Evolutionary conservation across 805 yeast genomes (phyloP).

Genomic region (Spathaspora arborariae): DNA sequence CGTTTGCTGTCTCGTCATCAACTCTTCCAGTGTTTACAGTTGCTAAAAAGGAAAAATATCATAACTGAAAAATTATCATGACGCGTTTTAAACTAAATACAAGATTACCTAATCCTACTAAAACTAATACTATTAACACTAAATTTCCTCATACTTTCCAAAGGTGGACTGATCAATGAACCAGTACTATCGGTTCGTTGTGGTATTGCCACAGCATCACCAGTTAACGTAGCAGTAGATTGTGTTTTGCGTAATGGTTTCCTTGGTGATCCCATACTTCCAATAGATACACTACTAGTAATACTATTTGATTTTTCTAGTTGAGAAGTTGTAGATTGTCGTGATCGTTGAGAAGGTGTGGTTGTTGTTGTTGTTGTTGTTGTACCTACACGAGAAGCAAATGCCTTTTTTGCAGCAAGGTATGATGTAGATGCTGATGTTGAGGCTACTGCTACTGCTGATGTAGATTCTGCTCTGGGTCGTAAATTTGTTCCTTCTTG

Average conservation of each 20-base stretch:
- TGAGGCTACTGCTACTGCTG: conserved; percentile 27
- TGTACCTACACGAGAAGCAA: conserved; percentile 14
- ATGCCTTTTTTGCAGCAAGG: conserved; percentile 25
- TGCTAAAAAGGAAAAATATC: not conserved
- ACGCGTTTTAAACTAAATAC: not conserved
- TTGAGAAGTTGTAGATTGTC: not conserved
- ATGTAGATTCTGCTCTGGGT: conserved; percentile 16
- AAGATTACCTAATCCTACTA: conserved; percentile 17
- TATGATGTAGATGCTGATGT: conserved; percentile 21
- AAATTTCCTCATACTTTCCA: conserved; percentile 8
- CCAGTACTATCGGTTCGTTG: conserved; percentile 3
- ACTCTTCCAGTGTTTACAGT: not conserved
- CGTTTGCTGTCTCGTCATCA: conserved; percentile 1
- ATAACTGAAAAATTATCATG: not conserved
- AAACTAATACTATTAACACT: conserved; percentile 21
- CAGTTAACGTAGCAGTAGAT: not conserved
- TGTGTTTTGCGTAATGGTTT: not conserved
- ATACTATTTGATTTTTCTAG: not conserved
- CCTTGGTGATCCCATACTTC: no score
- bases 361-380: not conserved
- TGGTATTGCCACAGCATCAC: not conserved
- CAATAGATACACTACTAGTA: conserved; percentile 3
- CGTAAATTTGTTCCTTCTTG: not conserved
- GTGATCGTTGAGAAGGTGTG: not conserved
- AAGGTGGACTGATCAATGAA: conserved; percentile 9